Evolutionary conservation across 2,329 filamentous ascomycete genomes (phyloP), one percentile per base, ranked within the genome.

Genomic region (Aspergillus caelatus): DNA sequence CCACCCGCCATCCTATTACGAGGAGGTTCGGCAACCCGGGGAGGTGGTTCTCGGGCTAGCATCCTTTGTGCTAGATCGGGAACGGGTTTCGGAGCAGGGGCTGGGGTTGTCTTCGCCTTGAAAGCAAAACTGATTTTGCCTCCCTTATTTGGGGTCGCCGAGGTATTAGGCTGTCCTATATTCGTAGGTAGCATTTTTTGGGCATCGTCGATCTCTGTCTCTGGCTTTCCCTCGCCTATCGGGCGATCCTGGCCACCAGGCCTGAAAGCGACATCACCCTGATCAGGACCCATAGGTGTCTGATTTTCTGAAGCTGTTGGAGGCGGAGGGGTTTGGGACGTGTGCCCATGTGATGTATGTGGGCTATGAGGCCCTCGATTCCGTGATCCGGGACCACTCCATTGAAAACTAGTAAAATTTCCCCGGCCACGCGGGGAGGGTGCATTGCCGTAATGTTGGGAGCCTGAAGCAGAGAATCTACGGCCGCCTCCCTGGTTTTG

Each of bases 51-150:
- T 70, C 75, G 73, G 48, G 72, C 67, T 59, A 77, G 81, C 82
- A 80, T 82, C 68, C 77, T 80, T 70, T 76, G 79, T 16, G 80
- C 79, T 58, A 86, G 69, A 63, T 84, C 84, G 46, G 81, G 73
- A 48, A 85, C 83, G 32, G 81, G 78, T 65, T 84, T 84, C 54
- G 81, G 80, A 62, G 83, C 81, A 65, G 85, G 81, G 30, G 81
- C 79, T 23, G 89, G 83, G 3, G 85, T 83, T 26, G 88, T 86
- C 74, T 91, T 94, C 62, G 89, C 86, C 75, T 97, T 97, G 78
- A 98, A 93, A 1, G 93, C 93, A 76, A 98, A 98, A 75, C 93
- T 96, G 73, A 97, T 96, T 78, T 94, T 95, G 52, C 88, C 88
- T 3, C 81, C 81, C 63, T 82, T 81, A 73, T 82, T 76, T 64